Percentiles rank a stretch among this genome's conserved stretches.
Conservation (phyloP, 176 grass and related monocot species). For the Carex pumila region DNA sequence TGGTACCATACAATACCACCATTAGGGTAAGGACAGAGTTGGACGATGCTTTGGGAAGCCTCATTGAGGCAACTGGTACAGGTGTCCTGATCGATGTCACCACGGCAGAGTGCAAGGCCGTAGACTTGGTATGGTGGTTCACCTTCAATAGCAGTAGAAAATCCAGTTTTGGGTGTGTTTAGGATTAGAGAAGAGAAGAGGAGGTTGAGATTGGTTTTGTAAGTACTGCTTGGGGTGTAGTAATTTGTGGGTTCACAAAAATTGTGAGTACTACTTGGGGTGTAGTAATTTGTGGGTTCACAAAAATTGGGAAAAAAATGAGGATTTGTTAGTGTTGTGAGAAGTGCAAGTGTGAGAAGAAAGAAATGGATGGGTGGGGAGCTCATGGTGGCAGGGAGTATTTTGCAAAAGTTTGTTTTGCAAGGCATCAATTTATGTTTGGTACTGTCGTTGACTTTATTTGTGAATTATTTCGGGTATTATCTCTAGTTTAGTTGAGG, state of each 20-base stretch:
- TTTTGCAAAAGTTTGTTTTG: background rate
- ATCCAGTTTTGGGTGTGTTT: background rate
- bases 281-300: conserved; percentile 7
- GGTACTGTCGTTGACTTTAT: background rate
- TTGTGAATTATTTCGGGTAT: too few species aligned
- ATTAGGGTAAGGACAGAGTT: background rate
- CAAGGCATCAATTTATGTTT: background rate
- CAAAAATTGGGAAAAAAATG: background rate
- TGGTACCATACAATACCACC: conserved; percentile 37
- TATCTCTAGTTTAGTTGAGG: too few species aligned
- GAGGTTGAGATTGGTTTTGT: conserved; percentile 20
- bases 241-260: too few species aligned
- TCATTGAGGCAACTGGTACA: conserved; percentile 29
- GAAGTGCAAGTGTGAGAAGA: background rate
- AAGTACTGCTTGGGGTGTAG: background rate
- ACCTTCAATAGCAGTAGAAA: conserved; percentile 5
- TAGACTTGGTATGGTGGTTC: conserved; percentile 12
- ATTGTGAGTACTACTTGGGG: background rate
- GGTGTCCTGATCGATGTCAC: conserved; percentile 11
- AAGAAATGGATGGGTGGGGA: background rate
- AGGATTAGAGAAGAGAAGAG: conserved; percentile 6
- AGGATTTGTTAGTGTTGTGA: background rate
- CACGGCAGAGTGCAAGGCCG: conserved; percentile 5
- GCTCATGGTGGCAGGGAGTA: background rate
- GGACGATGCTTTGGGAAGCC: conserved; percentile 9